Evolutionary conservation across 2,329 filamentous ascomycete genomes (phyloP), one percentile per base, ranked within the genome.

Genomic region (Claviceps capensis): DNA sequence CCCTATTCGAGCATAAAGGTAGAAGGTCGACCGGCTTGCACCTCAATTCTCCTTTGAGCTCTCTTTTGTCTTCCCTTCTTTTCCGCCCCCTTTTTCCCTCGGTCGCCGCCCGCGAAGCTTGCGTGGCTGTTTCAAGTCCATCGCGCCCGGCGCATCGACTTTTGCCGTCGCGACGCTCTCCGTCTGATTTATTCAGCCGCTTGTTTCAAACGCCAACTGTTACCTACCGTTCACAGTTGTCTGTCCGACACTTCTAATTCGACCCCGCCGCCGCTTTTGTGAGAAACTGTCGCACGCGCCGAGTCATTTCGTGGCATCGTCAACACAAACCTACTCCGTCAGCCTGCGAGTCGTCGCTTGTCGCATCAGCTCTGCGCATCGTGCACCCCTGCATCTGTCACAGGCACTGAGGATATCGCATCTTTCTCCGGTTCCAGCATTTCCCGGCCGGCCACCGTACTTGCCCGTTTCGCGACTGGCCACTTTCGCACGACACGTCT

Each of bases 201-300:
- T 48, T 47, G 40, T 53, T 53, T 23, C 48, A 37, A 11, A 13
- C n/a, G 48, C 52, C 52, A 48, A 48, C 52, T 17, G 52, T 53
- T 42, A 22, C 52, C n/a, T 42, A 22, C 52, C n/a, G 48, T 53
- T 42, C 30, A 46, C 52, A 47, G 38, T 30, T 53, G 47, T 34
- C 51, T 22, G 34, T 19, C 43, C 22, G 43, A 30, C 17, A 22
- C 22, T 45, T 47, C 30, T 26, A 22, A 37, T 23, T 37, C 23
- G 40, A 36, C 40, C 6, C 30, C 19, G 34, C 23, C 14, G 34
- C 19, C 11, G 38, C 30, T 16, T 8, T 34, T 34, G 30, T 26
- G 34, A n/a, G 26, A 11, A 34, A 30, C 22, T 34, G 5, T 37
- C 41, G 16, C 43, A 17, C 45, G 44, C 44, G 17, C 44, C 44